These are phyloP conservation scores for Aureobasidium mangrovei DNA, from an alignment of 2,329 filamentous ascomycete genomes.

Conservation along the genomic window DNA sequence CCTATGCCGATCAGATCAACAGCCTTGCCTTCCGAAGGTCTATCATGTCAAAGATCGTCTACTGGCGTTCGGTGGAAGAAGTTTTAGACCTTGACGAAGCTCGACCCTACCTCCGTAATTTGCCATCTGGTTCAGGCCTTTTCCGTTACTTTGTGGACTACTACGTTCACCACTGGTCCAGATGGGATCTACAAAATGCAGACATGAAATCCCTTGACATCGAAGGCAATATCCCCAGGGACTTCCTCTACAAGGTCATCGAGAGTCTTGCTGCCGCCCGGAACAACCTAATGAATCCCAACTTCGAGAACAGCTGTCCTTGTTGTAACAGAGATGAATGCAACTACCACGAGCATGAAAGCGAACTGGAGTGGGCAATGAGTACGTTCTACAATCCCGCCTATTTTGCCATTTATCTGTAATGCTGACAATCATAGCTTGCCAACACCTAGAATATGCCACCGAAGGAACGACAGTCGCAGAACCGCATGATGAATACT, in stretches of 20 bases:
- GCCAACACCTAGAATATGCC: too few species aligned
- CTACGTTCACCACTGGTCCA: not conserved
- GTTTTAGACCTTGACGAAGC: not conserved
- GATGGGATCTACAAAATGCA: too few species aligned
- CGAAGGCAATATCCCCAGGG: not conserved
- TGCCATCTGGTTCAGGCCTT: not conserved
- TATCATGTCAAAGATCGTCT: not conserved
- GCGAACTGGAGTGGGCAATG: not conserved
- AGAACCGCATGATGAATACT: too few species aligned
- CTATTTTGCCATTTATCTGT: too few species aligned
- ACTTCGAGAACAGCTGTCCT: not conserved
- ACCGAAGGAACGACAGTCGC: too few species aligned
- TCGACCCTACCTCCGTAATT: not conserved
- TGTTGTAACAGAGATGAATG: not conserved
- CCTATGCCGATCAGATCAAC: not conserved
- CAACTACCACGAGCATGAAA: not conserved
- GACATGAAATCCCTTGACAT: not conserved
- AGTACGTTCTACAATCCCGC: not conserved
- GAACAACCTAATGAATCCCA: not conserved
- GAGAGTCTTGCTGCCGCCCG: not conserved
- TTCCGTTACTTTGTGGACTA: not conserved
- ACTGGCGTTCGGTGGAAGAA: not conserved
- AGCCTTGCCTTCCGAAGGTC: not conserved
- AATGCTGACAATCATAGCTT: too few species aligned
- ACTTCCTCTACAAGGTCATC: not conserved